phyloP scores from a whole-genome alignment of 208 protist species.

The Acanthamoeba healyi region DNA sequence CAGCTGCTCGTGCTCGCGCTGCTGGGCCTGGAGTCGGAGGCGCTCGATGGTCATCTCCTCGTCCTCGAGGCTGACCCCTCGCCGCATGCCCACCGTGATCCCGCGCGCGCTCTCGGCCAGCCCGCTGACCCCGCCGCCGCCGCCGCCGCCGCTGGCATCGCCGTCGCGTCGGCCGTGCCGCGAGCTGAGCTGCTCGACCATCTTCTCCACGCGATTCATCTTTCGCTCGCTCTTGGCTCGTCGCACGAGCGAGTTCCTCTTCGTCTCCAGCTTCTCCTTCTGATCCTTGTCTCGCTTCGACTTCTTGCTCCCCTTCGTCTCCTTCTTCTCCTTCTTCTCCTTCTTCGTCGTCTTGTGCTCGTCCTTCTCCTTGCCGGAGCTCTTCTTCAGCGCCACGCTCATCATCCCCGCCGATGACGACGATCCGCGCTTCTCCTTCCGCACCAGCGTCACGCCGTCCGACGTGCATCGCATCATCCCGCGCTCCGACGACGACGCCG shows the following conservation, averaged over 20 bases:
- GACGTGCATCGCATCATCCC: conserved; percentile 41
- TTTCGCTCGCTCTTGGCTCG: conserved; percentile 19
- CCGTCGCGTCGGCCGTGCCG: not conserved
- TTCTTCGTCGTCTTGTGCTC: not conserved
- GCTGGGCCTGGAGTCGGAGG: not conserved
- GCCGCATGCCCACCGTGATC: not conserved
- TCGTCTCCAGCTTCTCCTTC: conserved; percentile 4
- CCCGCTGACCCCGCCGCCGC: not conserved
- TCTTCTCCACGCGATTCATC: not conserved
- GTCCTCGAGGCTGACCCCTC: not conserved
- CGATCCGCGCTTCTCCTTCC: not conserved
- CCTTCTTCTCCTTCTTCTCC: not conserved
- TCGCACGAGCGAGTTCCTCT: not conserved
- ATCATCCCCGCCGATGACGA: not conserved
- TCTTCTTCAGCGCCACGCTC: not conserved
- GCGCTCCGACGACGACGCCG: not conserved
- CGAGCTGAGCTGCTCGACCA: not conserved
- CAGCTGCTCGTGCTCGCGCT: not conserved
- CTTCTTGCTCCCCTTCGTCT: not conserved
- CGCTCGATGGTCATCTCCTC: conserved; percentile 14
- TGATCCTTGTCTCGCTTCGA: not conserved
- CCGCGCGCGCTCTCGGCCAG: not conserved
- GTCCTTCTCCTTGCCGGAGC: not conserved
- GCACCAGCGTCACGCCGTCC: not conserved
- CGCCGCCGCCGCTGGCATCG: not conserved